phyloP scores from a whole-genome alignment of 2,329 filamentous ascomycete species.

The Chaetothyriales sp. region DNA sequence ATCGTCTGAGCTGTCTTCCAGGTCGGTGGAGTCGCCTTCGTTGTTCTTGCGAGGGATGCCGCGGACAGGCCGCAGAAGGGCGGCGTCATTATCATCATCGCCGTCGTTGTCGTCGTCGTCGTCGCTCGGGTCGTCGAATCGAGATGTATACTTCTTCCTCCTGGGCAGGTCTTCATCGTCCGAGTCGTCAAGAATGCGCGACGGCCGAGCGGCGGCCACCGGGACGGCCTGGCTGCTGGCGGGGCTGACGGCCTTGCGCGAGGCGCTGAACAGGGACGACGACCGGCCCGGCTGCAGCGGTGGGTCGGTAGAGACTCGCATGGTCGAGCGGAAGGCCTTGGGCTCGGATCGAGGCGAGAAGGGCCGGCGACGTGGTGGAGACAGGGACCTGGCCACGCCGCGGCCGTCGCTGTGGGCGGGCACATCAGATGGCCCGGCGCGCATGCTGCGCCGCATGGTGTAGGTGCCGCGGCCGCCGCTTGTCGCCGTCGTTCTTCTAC shows the following conservation, averaged over 20 bases:
- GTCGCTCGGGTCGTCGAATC: constrained; percentile 61
- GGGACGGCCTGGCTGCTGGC: constrained; percentile 2
- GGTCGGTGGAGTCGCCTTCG: constrained; percentile 49
- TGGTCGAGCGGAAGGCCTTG: constrained; percentile 32
- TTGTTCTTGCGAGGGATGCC: constrained; percentile 47
- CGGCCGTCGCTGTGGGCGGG: constrained; percentile 38
- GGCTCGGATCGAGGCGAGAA: constrained; percentile 31
- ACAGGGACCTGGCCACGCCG: constrained; percentile 52
- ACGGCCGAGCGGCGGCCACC: constrained; percentile 34
- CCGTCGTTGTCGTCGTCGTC: constrained; percentile 44
- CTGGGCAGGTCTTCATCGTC: constrained; percentile 44
- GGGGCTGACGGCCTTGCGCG: constrained; percentile 20
- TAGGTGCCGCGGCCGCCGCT: constrained; percentile 34
- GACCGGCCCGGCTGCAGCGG: constrained; percentile 22
- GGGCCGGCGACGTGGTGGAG: constrained; percentile 43
- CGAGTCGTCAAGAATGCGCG: constrained; percentile 47
- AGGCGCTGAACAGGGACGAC: constrained; percentile 26
- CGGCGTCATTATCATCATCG: constrained; percentile 7
- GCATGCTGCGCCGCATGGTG: constrained; percentile 62
- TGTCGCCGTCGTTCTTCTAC: constrained; percentile 32
- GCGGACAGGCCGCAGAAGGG: constrained; percentile 39
- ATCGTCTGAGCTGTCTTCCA: constrained; percentile 48
- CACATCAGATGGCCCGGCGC: constrained; percentile 33
- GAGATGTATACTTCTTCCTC: constrained; percentile 36
- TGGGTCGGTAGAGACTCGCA: constrained; percentile 36